Base-by-base conservation (phyloP, 805 yeast species). In the Ogataea trehaloabstinens region DNA sequence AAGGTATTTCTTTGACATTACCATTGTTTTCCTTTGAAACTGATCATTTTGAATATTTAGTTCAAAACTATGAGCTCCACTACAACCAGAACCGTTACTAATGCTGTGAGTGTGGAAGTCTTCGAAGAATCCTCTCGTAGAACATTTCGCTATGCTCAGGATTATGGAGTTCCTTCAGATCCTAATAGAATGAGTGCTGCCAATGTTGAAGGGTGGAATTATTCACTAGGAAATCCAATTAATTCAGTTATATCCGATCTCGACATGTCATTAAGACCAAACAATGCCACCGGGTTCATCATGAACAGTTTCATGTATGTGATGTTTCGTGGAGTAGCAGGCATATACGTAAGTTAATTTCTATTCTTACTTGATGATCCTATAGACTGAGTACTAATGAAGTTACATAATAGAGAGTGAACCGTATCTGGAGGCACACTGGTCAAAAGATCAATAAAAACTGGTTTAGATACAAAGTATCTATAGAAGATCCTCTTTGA, bases 291-390 rank as follows among this genome's bases (percentile, higher is more conserved):
- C 11, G 38, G 42, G 6, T 38, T 38, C 21, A 34, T 33, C 16
- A 30, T 34, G 25, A 38, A 38, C 22, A 38, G 34, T 10, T 38
- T 38, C 31, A 38, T 38, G 10, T 38, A 34, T 24, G 42, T 38
- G 28, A 38, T 38, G 42, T 38, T 38, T 22, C 10, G 42, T 3
- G 42, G 42, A 12, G 42, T 38, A 13, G 28, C 42, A 19, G 42
- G 38, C 4, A 34, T 38, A 28, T 38, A 38, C 31, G 42, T 38
- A 24, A 33, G 42, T 38, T 22, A 13, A n/a, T 15, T 6, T 18
- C n/a, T n/a, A 24, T 5, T 6, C 25, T 10, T 22, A 22, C 11
- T 8, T 12, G 12, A 22, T 22, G 25, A 8, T n/a, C n/a, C n/a
- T n/a, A n/a, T n/a, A n/a, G n/a, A n/a, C n/a, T n/a, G n/a, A n/a